A percentile compares a stretch with the other conserved stretches of the same genome.
These are phyloP conservation scores for Durotheca rogersii DNA, from an alignment of 495 filamentous ascomycete species.

Conservation along the genomic window DNA sequence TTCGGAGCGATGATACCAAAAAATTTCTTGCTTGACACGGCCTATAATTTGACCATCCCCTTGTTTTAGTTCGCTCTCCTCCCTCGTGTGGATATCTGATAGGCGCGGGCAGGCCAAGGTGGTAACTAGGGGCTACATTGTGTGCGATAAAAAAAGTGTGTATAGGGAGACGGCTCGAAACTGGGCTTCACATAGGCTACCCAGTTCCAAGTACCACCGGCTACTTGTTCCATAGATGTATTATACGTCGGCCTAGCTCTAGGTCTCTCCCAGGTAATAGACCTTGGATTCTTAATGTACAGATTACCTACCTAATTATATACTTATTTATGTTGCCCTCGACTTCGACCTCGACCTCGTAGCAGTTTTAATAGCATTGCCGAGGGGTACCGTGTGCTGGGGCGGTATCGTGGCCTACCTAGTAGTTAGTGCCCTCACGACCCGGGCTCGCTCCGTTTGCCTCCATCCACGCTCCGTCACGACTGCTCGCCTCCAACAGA, in stretches of 20 bases:
- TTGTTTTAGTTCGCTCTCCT: slow-evolving; percentile 14
- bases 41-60: slow-evolving; percentile 16
- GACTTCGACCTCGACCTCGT: background rate
- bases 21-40: slow-evolving; percentile 13
- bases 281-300: background rate
- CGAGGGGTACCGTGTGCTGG: background rate
- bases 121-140: slow-evolving; percentile 1
- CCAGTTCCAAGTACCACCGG: slow-evolving; percentile 7
- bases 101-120: slow-evolving; percentile 14
- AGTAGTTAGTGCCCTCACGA: too few species aligned
- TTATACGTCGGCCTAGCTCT: slow-evolving; percentile 19
- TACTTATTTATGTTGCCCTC: too few species aligned
- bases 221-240: slow-evolving; percentile 21
- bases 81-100: slow-evolving; percentile 4
- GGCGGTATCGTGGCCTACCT: too few species aligned
- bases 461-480: too few species aligned
- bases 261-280: slow-evolving; percentile 17
- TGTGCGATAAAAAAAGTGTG: slow-evolving; percentile 7
- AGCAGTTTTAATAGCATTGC: background rate
- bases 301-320: slow-evolving; percentile 1
- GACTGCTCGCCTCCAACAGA: too few species aligned
- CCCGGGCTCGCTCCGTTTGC: too few species aligned
- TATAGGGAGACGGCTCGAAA: background rate
- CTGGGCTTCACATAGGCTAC: slow-evolving; percentile 12
- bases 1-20: slow-evolving; percentile 39